Percentiles rank a stretch among this genome's conserved stretches.
Evolutionary conservation across 371 early-diverging fungal genomes (phyloP).

Genomic region (Conidiobolus incongruus): DNA sequence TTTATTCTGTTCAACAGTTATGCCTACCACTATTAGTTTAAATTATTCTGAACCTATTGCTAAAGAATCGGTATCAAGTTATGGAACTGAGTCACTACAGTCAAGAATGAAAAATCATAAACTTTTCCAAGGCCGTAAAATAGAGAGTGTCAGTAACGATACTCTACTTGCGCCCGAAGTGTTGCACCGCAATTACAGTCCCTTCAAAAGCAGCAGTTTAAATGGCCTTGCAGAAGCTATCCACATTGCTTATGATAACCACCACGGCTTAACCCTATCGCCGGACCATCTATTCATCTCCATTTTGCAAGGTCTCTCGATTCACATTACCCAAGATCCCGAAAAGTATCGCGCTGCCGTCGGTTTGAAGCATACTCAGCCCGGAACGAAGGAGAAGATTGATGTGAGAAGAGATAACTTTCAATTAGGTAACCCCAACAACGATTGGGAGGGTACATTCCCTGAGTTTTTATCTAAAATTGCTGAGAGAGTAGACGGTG

Average conservation of each 20-base stretch:
- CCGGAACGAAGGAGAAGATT: neutral
- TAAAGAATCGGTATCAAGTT: no score
- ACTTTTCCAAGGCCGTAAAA: no score
- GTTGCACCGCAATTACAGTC: no score
- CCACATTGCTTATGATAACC: slow-evolving; percentile 1
- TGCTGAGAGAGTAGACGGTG: neutral
- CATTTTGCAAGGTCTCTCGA: slow-evolving; percentile 1
- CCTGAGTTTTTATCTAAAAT: neutral
- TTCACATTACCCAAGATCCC: neutral
- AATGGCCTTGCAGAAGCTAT: slow-evolving; percentile 2
- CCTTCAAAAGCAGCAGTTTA: neutral
- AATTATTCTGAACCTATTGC: no score
- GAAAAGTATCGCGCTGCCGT: neutral
- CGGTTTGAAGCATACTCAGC: neutral
- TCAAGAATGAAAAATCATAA: no score
- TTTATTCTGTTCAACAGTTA: no score
- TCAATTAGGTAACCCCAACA: neutral
- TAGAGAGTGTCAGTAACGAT: no score
- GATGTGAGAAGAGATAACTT: neutral
- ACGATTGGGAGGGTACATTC: neutral
- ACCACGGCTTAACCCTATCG: neutral
- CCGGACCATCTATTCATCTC: neutral
- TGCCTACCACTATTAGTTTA: no score
- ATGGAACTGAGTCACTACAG: no score
- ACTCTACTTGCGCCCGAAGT: no score